A percentile compares a stretch with the other conserved stretches of the same genome.
Evolutionary conservation across 768 basidiomycete genomes (phyloP).

Genomic region (Trametopsis cervina): DNA sequence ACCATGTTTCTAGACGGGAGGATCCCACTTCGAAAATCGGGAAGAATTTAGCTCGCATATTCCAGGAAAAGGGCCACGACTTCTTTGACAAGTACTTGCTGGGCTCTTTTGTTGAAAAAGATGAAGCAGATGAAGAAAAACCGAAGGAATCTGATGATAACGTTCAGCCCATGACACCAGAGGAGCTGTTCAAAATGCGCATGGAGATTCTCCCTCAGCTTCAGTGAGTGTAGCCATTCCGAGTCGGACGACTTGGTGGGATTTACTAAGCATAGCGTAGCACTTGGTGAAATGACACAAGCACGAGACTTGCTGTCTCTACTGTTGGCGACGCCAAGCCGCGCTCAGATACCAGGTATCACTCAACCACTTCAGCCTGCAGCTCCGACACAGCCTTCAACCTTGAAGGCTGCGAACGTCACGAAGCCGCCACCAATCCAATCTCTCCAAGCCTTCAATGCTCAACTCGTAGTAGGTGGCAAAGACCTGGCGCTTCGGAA

Average conservation of each 20-base stretch:
- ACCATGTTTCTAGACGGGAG: slow-evolving; percentile 29
- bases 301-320: slow-evolving; percentile 64
- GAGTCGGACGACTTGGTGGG: not conserved
- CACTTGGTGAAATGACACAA: slow-evolving; percentile 73
- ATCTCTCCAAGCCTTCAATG: slow-evolving; percentile 25
- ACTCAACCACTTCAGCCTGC: slow-evolving; percentile 11
- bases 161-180: slow-evolving; percentile 53
- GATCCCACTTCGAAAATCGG: slow-evolving; percentile 54
- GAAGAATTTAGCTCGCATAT: slow-evolving; percentile 60
- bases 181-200: slow-evolving; percentile 71
- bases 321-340: slow-evolving; percentile 39
- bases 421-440: slow-evolving; percentile 56
- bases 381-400: slow-evolving; percentile 15
- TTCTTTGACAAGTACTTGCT: slow-evolving; percentile 52
- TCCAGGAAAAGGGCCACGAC: slow-evolving; percentile 65
- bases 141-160: slow-evolving; percentile 26
- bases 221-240: slow-evolving; percentile 42
- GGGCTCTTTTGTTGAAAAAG: slow-evolving; percentile 12
- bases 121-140: slow-evolving; percentile 18
- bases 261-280: slow-evolving; percentile 40
- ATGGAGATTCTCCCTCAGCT: slow-evolving; percentile 64
- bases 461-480: slow-evolving; percentile 49
- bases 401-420: slow-evolving; percentile 56
- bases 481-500: slow-evolving; percentile 78
- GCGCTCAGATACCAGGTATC: slow-evolving; percentile 23